Evolutionary conservation across 208 protist species (phyloP).

Genomic region (Tritrichomonas foetus): DNA sequence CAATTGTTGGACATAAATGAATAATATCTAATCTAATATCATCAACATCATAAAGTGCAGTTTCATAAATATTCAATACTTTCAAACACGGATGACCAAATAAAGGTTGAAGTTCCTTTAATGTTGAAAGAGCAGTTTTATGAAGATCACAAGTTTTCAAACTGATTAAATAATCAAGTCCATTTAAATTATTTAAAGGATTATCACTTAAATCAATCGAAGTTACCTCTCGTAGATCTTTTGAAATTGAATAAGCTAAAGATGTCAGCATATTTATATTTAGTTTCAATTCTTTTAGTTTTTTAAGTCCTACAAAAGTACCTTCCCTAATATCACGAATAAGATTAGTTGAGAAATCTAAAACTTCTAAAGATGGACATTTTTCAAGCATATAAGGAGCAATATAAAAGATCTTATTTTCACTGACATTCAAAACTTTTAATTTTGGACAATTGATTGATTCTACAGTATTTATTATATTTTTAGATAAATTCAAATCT

Average conservation of each 20-base stretch:
- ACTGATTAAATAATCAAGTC: no score
- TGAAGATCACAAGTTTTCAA: no score
- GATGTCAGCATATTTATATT: background rate
- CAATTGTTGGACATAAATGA: no score
- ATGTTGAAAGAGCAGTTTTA: no score
- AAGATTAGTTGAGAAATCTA: background rate
- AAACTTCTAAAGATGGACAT: background rate
- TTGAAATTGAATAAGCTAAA: background rate
- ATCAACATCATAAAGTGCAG: no score
- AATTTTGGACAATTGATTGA: background rate
- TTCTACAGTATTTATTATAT: background rate
- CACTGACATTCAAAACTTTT: background rate
- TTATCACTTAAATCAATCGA: background rate
- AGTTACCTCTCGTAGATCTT: background rate
- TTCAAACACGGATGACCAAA: no score
- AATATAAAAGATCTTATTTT: background rate
- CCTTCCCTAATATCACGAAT: background rate
- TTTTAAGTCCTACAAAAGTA: background rate
- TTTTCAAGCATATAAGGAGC: background rate
- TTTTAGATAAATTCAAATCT: background rate
- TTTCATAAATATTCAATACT: no score
- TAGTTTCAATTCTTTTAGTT: background rate
- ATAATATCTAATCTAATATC: no score
- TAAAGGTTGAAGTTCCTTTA: no score
- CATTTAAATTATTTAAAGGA: background rate